Evolutionary conservation across 441 rosid species (phyloP).

Genomic region (Flueggea neowawraea): DNA sequence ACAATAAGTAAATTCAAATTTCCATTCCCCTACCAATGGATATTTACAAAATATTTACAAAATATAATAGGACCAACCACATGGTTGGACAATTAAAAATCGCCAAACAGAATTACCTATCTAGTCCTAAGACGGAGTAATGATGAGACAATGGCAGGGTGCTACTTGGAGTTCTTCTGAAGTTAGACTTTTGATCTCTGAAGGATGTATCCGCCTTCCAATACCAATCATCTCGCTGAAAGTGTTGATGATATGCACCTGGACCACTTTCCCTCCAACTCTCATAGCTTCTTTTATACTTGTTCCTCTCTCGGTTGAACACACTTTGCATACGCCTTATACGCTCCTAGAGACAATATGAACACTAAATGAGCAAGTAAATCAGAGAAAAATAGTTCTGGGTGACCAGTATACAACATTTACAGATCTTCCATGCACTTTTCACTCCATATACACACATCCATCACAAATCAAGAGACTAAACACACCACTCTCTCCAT

Average conservation of each 20-base stretch:
- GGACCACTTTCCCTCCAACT: conserved; percentile 76
- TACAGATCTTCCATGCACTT: too few species aligned
- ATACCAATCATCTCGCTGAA: conserved; percentile 97
- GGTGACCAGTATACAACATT: too few species aligned
- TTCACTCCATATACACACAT: neutral
- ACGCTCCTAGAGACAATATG: conserved; percentile 57
- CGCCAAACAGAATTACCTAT: conserved; percentile 43
- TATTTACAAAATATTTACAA: too few species aligned
- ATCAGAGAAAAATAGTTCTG: neutral
- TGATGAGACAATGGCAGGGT: conserved; percentile 85
- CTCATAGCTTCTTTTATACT: conserved; percentile 64
- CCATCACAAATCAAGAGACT: neutral
- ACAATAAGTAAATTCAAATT: too few species aligned
- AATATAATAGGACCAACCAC: neutral
- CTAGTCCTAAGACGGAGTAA: conserved; percentile 89
- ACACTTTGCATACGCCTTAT: conserved; percentile 97
- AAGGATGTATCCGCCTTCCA: conserved; percentile 77
- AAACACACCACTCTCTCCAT: conserved; percentile 94
- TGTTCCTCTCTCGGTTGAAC: conserved; percentile 84
- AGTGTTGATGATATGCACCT: conserved; percentile 71
- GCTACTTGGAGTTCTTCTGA: conserved; percentile 50
- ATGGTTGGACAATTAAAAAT: neutral
- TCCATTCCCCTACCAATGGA: too few species aligned
- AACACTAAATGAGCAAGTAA: neutral
- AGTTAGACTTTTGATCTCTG: conserved; percentile 58